Evolutionary conservation across 2,329 filamentous ascomycete species (phyloP), one percentile per base, ranked within the genome.

Genomic region (Periconia sp.): DNA sequence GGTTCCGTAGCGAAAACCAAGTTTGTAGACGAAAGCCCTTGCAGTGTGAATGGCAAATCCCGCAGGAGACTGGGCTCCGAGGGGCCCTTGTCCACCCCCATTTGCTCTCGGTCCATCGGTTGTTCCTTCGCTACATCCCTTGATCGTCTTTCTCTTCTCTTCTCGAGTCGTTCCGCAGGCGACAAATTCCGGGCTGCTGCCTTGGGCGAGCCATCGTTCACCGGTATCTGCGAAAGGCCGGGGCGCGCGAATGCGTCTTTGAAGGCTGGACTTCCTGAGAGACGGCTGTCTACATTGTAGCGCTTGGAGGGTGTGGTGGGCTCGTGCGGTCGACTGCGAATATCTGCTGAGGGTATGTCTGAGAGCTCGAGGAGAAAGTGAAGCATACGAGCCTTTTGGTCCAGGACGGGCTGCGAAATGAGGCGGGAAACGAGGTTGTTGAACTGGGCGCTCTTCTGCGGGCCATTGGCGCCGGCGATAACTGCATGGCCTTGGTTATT

Each of bases 361-460:
- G 90, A 86, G 45, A 97, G 83, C 64, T 91, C 87, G 71, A 94
- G 89, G 41, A 99, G 83, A 41, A 99, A 85, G 71, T 95, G 95
- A 18, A 99, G 81, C 60, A 99, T 97, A 2, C 90, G 91, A 92
- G 92, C 97, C 82, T 99, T 99, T 74, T 96, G 90, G 66, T 90
- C 89, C 43, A 99, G 82, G 6, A 97, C 92, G 0, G 92, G 92
- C 60, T 97, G 86, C n/a, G 91, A 90, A 23, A 97, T 81, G 17
- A 99, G 83, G 52, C 91, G 85, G 33, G 91, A 91, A 75, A 97
- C 96, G 27, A 99, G 83, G 68, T 96, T 95, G 20, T 91, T 89
- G 75, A 97, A 96, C 57, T 88, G 85, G 18, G 92, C 91, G 56
- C 66, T 74, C 92, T 84, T 64, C 85, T 85, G 19, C 81, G 89